These are phyloP conservation scores for Triangularia verruculosa DNA, from an alignment of 2,329 filamentous ascomycete genomes.

Conservation along the genomic window DNA sequence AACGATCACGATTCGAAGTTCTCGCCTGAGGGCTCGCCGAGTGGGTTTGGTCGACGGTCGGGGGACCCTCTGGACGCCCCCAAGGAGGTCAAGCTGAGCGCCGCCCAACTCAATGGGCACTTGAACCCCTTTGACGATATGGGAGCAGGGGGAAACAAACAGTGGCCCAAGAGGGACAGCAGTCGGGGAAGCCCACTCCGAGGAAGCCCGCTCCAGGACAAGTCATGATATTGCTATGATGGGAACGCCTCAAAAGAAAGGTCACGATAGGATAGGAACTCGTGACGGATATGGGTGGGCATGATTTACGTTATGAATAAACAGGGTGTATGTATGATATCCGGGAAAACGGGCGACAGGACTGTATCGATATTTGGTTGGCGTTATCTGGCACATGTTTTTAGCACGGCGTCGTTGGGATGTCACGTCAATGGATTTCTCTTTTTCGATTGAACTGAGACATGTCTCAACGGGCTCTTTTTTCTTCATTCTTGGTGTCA, in stretches of 20 bases:
- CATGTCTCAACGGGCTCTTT: background rate
- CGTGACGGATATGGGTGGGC: background rate
- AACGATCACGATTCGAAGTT: slow-evolving; percentile 6
- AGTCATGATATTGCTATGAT: background rate
- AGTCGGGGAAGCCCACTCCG: background rate
- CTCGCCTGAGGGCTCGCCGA: slow-evolving; percentile 15
- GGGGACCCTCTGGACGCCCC: slow-evolving; percentile 17
- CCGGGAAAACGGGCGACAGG: background rate
- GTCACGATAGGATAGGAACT: background rate
- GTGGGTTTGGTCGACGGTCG: slow-evolving; percentile 14
- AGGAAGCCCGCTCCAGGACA: background rate
- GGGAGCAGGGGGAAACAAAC: background rate
- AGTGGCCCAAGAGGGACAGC: slow-evolving; percentile 18
- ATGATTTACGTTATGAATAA: slow-evolving; percentile 2
- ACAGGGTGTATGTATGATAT: slow-evolving; percentile 1
- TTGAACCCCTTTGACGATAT: slow-evolving; percentile 22
- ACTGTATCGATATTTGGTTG: background rate
- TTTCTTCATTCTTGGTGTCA: background rate
- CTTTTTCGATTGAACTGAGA: background rate
- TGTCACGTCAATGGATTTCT: background rate
- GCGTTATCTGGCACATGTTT: background rate
- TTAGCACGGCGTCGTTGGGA: background rate
- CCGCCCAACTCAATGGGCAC: slow-evolving; percentile 9
- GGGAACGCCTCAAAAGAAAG: background rate
- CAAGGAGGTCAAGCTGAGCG: slow-evolving; percentile 13